A percentile compares a stretch with the other conserved stretches of the same genome.
These are phyloP conservation scores for Anisodus acutangulus DNA, from an alignment of 257 asterid genomes.

Conservation along the genomic window DNA sequence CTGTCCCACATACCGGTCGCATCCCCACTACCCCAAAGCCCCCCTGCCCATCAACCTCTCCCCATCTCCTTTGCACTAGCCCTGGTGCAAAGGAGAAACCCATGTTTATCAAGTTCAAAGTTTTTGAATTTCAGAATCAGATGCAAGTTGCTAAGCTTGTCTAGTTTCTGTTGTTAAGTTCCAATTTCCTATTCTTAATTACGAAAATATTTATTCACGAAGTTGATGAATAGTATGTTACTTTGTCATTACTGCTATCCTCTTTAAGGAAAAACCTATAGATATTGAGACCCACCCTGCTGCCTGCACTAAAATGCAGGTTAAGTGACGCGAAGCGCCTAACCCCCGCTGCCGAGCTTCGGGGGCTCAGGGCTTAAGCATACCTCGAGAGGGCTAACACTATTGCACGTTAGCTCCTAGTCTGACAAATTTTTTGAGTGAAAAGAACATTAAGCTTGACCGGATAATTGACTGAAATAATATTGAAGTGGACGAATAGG, in stretches of 20 bases:
- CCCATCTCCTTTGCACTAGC: too few species aligned
- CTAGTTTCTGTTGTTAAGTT: background rate
- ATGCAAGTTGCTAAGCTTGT: background rate
- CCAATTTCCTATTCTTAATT: background rate
- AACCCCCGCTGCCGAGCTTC: background rate
- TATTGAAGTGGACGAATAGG: background rate
- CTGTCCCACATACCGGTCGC: too few species aligned
- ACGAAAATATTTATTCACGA: background rate
- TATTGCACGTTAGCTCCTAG: background rate
- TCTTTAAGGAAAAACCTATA: background rate
- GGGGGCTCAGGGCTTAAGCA: background rate
- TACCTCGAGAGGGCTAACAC: background rate
- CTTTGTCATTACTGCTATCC: conserved; percentile 23
- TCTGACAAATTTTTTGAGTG: background rate
- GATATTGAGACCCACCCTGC: background rate
- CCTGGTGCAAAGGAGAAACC: background rate
- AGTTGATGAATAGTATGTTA: conserved; percentile 13
- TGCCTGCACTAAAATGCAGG: background rate
- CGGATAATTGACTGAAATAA: background rate
- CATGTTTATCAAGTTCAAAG: background rate
- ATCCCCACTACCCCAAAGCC: too few species aligned
- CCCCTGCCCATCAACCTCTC: too few species aligned
- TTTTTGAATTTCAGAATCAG: background rate
- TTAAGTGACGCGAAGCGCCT: background rate
- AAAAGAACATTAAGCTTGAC: conserved; percentile 22